Evolutionary conservation across 2,329 filamentous ascomycete species (phyloP), one percentile per base, ranked within the genome.

Genomic region (Pseudogymnoascus sp.): DNA sequence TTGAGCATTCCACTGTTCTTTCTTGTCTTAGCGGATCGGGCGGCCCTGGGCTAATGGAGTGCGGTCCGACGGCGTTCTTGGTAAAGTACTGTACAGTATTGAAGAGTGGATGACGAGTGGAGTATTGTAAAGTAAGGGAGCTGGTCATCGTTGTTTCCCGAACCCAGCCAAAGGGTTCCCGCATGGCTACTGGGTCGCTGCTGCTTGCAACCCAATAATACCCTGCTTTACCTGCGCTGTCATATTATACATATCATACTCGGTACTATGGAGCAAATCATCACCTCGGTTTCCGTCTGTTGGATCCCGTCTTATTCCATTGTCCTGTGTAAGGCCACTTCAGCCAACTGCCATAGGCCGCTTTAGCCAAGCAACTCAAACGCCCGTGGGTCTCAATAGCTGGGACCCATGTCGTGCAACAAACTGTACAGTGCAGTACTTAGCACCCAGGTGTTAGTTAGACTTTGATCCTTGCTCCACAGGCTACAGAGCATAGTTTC

Each of bases 111-210:
- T 25, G 41, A n/a, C 25, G 25, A 50, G 43, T 50, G 43, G 43
- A 30, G 43, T 30, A 50, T 50, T 50, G 43, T 30, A 50, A 47
- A 30, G 43, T 30, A 30, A 50, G 43, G 25, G 43, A 50, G 43
- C 43, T 50, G 43, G 43, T 50, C 43, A 50, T 50, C 43, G 43
- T 30, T 30, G 25, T 50, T 50, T 50, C 43, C 43, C 43, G 43
- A 50, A 50, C 43, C 43, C 43, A 50, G 43, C 25, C 43, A 50
- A 50, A 50, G 43, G 43, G 43, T 50, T 50, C 14, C n/a, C 43
- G 43, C 43, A 50, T 50, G 43, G 43, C 43, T 30, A 50, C 22
- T 50, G 43, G 43, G 43, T 30, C 43, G 25, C 43, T 50, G 25
- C 43, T 50, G 43, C 25, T 50, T 50, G 25, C 43, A 30, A 50